Percentiles rank a stretch among this genome's conserved stretches.
These are phyloP conservation scores for Diplogelasinospora grovesii DNA, from an alignment of 495 filamentous ascomycete species.

Conservation along the genomic window DNA sequence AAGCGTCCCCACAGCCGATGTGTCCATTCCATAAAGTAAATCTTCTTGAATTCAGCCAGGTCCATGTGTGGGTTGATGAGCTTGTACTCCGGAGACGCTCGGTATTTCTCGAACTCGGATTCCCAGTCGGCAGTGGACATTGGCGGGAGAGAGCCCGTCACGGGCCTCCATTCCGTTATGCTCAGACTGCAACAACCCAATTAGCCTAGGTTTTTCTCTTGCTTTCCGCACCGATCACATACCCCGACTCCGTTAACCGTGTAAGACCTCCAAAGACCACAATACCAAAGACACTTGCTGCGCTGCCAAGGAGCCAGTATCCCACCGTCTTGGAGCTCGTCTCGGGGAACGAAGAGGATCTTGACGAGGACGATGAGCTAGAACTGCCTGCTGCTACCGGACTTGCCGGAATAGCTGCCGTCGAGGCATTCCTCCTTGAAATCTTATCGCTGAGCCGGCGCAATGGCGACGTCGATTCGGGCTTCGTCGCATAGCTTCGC, in stretches of 20 bases:
- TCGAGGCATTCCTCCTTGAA: neutral
- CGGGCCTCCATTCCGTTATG: constrained; percentile 98
- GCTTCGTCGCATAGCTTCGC: constrained; percentile 16
- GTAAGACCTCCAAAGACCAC: constrained; percentile 94
- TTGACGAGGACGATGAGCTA: constrained; percentile 4
- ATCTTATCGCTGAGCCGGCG: constrained; percentile 1
- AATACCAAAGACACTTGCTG: constrained; percentile 89
- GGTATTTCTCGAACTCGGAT: constrained; percentile 85
- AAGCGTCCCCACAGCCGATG: constrained; percentile 94
- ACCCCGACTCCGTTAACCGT: constrained; percentile 93
- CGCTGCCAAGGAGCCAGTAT: constrained; percentile 90
- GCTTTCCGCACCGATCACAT: constrained; percentile 20
- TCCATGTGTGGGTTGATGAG: constrained; percentile 87
- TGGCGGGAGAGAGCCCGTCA: constrained; percentile 89
- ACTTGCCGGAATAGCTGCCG: neutral
- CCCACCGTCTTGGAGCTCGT: constrained; percentile 66
- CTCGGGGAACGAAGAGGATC: constrained; percentile 56
- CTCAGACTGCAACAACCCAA: constrained; percentile 56
- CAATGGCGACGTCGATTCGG: constrained; percentile 1
- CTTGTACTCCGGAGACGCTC: constrained; percentile 82
- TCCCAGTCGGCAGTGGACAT: constrained; percentile 73
- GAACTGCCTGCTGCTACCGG: neutral
- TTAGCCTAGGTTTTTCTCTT: neutral
- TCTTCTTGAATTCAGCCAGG: constrained; percentile 89
- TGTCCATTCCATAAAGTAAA: constrained; percentile 99